These are phyloP conservation scores for Sporisorium reilianum DNA, from an alignment of 1,284 basidiomycete genomes.

Conservation along the genomic window DNA sequence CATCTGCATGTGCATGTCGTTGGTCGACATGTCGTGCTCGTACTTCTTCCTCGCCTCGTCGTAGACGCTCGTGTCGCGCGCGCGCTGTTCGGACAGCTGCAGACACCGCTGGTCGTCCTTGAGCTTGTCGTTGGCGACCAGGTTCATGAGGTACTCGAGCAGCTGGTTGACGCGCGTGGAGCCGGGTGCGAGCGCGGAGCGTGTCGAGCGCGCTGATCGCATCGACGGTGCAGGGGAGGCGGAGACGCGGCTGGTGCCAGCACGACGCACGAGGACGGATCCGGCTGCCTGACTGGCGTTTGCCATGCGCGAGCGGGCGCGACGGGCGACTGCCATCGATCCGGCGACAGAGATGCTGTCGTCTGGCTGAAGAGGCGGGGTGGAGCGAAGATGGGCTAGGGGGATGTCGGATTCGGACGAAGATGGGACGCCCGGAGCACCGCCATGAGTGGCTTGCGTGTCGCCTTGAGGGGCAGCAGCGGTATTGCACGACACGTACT, in stretches of 20 bases:
- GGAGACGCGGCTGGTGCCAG: neutral
- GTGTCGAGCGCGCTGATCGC: neutral
- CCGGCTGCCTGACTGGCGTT: neutral
- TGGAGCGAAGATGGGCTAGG: neutral
- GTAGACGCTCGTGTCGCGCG: neutral
- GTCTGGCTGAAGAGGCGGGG: neutral
- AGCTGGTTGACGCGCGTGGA: neutral
- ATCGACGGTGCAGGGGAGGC: conserved; percentile 3
- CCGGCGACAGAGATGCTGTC: neutral
- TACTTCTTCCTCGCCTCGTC: neutral
- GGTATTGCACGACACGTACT: neutral
- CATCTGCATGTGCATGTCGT: neutral
- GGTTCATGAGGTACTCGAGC: conserved; percentile 2
- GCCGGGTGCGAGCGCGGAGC: neutral
- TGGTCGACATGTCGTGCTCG: neutral
- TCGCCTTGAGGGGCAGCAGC: neutral
- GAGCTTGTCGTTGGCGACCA: conserved; percentile 13
- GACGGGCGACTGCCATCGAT: neutral
- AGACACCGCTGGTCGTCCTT: conserved; percentile 5
- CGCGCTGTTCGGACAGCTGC: neutral
- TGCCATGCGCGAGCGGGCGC: neutral
- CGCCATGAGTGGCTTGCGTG: neutral
- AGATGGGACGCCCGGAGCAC: neutral
- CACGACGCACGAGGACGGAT: neutral
- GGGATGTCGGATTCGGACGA: conserved; percentile 3